Base-by-base conservation (phyloP, 2,329 filamentous ascomycete species). In the Chalara sp. region DNA sequence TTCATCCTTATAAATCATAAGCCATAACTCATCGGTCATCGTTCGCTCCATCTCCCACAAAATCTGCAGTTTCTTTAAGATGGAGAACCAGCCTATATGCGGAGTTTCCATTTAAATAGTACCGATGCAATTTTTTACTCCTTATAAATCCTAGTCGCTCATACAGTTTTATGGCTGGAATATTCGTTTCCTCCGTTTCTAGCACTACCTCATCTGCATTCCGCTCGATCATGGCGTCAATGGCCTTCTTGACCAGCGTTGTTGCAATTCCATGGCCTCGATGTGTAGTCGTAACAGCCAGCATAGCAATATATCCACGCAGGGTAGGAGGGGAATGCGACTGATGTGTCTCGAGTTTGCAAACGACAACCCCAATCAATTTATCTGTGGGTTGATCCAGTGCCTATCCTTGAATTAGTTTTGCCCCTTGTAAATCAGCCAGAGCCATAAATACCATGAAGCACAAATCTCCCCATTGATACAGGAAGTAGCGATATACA, bases 391-490 rank as follows among this genome's bases (percentile, higher is more conserved):
- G 65, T 11, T 82, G 78, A 55, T 86, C 76, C 43, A 83, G 63
- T 6, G 80, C 80, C 81, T 86, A 32, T 30, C 21, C 3, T 21
- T 21, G 21, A 21, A 21, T 21, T 21, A 21, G 21, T 21, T 21
- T 31, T 48, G 13, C 46, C 21, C 12, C 13, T 31, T 37, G 32
- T 10, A 21, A 11, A 43, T 13, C 40, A 11, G 30, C 21, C 11
- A 35, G n/a, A 43, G 13, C 40, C 29, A 12, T 28, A 11, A 43
- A 8, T 43, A 92, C 90, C 83, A 97, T 88, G 70, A 89, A 97
- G 70, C 93, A 99, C n/a, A 99, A 74, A 65, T 97, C 86, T 5
- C 88, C 87, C 93, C 93, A 99, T 78, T 97, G 90, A 66, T 95
- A 96, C 13, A 99, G 75, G 63, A 99, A 99, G 68, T 99, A 99